phyloP scores from a whole-genome alignment of 2,329 filamentous ascomycete genomes.

The Mariannaea sp. region DNA sequence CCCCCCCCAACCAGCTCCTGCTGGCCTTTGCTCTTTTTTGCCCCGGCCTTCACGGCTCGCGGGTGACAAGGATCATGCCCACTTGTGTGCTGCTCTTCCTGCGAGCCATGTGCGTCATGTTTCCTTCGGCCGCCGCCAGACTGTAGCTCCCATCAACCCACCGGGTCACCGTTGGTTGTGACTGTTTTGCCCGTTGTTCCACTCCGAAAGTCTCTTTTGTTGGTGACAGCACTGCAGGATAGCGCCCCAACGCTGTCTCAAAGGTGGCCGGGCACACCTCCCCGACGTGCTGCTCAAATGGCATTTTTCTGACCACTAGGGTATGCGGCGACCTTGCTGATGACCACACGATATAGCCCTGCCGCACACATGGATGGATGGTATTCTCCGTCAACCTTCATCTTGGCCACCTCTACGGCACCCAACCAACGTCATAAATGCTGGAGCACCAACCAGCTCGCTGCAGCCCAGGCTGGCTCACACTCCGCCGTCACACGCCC shows the following conservation, averaged over 20 bases:
- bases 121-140: slow-evolving; percentile 13
- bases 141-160: slow-evolving; percentile 4
- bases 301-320: slow-evolving; percentile 2
- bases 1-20: neutral
- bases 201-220: neutral
- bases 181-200: slow-evolving; percentile 5
- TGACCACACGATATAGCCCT: neutral
- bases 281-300: neutral
- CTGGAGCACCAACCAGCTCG: slow-evolving; percentile 1
- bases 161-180: slow-evolving; percentile 12
- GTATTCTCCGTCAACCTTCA: slow-evolving; percentile 2
- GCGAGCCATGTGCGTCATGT: slow-evolving; percentile 38
- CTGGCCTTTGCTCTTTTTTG: neutral
- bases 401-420: slow-evolving; percentile 14
- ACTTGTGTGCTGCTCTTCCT: slow-evolving; percentile 7
- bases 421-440: neutral
- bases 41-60: slow-evolving; percentile 18
- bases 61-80: slow-evolving; percentile 7
- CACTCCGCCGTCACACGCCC: slow-evolving; percentile 12
- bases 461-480: slow-evolving; percentile 8
- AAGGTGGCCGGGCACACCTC: neutral
- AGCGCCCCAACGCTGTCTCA: neutral
- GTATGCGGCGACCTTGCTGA: slow-evolving; percentile 7
- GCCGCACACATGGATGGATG: neutral
- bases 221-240: neutral